Base-by-base conservation (phyloP, 2,329 filamentous ascomycete species). In the Penicillium griseofulvum region DNA sequence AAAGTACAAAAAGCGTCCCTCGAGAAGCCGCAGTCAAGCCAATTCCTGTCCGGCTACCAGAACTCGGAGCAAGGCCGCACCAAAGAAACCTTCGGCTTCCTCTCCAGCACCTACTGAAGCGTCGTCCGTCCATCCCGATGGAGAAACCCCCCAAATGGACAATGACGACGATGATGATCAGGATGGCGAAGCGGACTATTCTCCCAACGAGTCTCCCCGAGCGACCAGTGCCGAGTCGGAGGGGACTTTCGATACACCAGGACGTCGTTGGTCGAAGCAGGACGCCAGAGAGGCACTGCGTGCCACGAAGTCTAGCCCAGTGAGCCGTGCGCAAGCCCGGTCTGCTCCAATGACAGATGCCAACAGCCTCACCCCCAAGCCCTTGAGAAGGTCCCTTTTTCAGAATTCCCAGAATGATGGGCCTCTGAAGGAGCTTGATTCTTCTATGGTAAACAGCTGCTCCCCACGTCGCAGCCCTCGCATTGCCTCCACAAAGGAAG, bases 221-320 rank as follows among this genome's bases (percentile, higher is more conserved):
- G 75, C 76, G 16, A 79, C 75, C 55, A 81, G 78, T 57, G 72
- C 79, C 46, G 79, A 81, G 56, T 73, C 75, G 34, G 69, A 70
- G 37, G 36, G 4, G 19, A 75, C 57, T 80, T 78, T 57, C n/a
- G 68, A 70, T 52, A 70, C 59, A 33, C 62, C 65, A n/a, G 63
- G 68, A 46, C 63, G 57, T 46, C 68, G 68, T 50, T 73, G 71
- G 71, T 63, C 72, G 47, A 70, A 74, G 38, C 65, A 74, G 33
- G 68, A 74, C 57, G 71, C 74, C 11, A 68, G 76, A 38, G 77
- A 78, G 49, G 79, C 78, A 9, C 70, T 83, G 56, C 78, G 81
- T 56, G 82, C 82, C 42, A 81, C 86, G 29, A 82, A 85, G 62
- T 87, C 84, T 5, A 87, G 84, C 61, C 85, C 85, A 14, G 80